phyloP scores from a whole-genome alignment of 176 grass and related monocot genomes.

The Eremochloa ophiuroides region DNA sequence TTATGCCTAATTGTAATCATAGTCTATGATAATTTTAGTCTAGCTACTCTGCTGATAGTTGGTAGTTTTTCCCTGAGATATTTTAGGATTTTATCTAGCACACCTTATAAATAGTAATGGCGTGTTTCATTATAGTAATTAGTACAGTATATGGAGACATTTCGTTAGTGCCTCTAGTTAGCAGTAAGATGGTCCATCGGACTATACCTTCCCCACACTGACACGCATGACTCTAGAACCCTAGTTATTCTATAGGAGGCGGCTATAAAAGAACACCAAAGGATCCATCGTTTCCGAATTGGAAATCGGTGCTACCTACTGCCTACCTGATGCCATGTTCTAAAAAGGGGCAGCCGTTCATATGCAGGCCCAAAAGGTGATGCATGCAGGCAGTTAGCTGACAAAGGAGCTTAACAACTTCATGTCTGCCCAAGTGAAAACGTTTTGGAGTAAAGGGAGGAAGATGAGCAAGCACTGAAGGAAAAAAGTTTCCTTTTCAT shows the following conservation, averaged over 20 bases:
- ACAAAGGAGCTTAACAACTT: neutral
- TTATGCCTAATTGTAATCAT: neutral
- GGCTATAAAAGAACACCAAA: neutral
- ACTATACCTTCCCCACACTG: neutral
- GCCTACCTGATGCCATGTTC: neutral
- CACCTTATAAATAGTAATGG: neutral
- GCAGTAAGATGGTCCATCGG: neutral
- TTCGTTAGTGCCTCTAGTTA: too few relatives aligned
- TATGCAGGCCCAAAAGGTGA: neutral
- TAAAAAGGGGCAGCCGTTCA: neutral
- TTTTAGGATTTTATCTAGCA: neutral
- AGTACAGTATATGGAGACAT: neutral
- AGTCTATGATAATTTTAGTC: neutral
- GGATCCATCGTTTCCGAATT: neutral
- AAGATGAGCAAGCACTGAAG: constrained; percentile 19
- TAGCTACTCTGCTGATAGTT: neutral
- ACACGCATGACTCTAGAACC: neutral
- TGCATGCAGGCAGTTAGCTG: neutral
- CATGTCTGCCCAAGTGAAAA: neutral
- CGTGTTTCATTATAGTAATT: neutral
- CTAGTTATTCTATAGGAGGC: neutral
- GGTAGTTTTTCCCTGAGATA: neutral
- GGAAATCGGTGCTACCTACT: neutral
- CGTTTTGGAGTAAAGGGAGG: neutral
- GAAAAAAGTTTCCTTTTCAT: neutral